These are phyloP conservation scores for Chamaecyparis obtusa DNA, from an alignment of 75 land plant species.

Conservation along the genomic window DNA sequence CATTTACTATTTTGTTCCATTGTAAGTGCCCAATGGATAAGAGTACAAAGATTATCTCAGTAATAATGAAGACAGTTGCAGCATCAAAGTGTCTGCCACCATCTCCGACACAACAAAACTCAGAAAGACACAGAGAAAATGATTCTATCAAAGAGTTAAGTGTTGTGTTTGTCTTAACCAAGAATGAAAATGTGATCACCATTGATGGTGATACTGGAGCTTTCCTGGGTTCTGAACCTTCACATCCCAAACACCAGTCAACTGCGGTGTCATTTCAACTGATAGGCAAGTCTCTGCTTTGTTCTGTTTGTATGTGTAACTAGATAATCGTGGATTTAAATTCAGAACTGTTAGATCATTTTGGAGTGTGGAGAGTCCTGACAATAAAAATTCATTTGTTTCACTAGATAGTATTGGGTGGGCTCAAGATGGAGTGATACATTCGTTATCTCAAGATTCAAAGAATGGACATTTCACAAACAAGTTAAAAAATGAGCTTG, in stretches of 20 bases:
- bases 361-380: background rate
- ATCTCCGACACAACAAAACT: conserved; percentile 16
- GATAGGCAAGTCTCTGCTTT: conserved; percentile 47
- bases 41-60: conserved; percentile 34
- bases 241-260: conserved; percentile 28
- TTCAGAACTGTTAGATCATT: background rate
- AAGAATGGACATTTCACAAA: background rate
- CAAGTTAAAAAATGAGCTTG: background rate
- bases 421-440: background rate
- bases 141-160: conserved; percentile 3
- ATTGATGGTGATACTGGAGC: conserved; percentile 51
- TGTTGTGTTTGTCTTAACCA: conserved; percentile 31
- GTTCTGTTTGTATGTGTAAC: background rate
- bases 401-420: background rate
- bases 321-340: background rate
- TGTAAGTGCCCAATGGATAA: conserved; percentile 22
- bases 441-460: conserved; percentile 3
- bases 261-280: conserved; percentile 51
- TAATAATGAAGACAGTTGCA: conserved; percentile 8
- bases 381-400: background rate
- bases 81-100: background rate
- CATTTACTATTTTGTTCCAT: conserved; percentile 34
- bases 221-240: conserved; percentile 28
- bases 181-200: conserved; percentile 41
- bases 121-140: conserved; percentile 7